Evolutionary conservation across 345 rosid species (phyloP).

Genomic region (Eucalyptus tenuipes): DNA sequence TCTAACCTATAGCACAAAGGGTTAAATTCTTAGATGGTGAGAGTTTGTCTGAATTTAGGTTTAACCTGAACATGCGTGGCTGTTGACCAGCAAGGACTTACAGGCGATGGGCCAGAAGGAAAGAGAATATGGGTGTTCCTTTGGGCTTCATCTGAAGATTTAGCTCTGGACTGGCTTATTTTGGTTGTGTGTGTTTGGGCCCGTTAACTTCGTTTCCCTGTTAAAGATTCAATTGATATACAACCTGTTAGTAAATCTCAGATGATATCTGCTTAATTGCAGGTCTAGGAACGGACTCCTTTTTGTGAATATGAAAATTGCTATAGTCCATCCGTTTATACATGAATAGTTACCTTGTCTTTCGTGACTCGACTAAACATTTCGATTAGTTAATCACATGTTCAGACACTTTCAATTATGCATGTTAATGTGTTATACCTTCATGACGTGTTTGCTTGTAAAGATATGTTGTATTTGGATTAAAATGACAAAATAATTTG

Average conservation of each 20-base stretch:
- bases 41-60: background rate
- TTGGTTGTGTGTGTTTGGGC: background rate
- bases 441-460: background rate
- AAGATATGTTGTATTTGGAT: background rate
- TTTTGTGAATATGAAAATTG: background rate
- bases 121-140: background rate
- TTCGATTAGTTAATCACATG: background rate
- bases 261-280: background rate
- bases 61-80: background rate
- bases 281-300: background rate
- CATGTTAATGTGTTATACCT: background rate
- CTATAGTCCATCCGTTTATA: background rate
- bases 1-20: background rate
- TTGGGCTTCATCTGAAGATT: background rate
- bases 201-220: background rate
- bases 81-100: background rate
- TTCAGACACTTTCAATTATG: background rate
- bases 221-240: background rate
- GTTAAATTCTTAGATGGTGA: background rate
- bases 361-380: background rate
- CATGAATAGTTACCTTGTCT: background rate
- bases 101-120: background rate
- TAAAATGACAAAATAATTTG: background rate
- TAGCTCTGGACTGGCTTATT: background rate
- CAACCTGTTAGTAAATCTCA: background rate